Evolutionary conservation across 108 stramenopile genomes (phyloP).

Genomic region (Skeletonema marinoi): DNA sequence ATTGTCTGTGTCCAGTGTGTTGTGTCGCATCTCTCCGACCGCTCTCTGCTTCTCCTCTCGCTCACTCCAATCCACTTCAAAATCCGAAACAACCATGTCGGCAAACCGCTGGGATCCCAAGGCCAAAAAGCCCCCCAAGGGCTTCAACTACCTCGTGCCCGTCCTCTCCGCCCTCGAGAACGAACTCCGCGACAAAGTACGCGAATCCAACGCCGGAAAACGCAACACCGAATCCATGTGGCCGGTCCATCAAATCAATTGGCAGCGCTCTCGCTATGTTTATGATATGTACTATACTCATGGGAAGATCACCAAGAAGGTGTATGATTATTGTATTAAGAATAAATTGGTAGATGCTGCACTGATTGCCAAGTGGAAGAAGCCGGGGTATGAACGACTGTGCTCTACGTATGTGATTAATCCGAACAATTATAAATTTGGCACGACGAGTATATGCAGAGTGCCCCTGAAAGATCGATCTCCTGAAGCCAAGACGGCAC

Average conservation of each 20-base stretch:
- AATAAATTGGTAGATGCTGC: conserved; percentile 97
- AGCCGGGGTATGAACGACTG: conserved; percentile 98
- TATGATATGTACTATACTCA: conserved; percentile 99
- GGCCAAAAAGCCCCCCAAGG: conserved; percentile 77
- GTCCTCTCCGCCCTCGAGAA: conserved; percentile 96
- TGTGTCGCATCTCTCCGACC: too few relatives aligned
- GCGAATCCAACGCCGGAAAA: conserved; percentile 95
- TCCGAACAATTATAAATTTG: conserved; percentile 98
- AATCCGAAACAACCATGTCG: conserved; percentile 27
- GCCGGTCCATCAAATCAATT: conserved; percentile 99
- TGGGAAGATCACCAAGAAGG: conserved; percentile 81
- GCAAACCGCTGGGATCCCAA: conserved; percentile 55
- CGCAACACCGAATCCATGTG: conserved; percentile 98
- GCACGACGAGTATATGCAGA: conserved; percentile 96
- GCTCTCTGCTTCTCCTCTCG: too few relatives aligned
- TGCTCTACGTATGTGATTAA: conserved; percentile 99
- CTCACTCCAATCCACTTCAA: too few relatives aligned
- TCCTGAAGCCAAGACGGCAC: conserved; percentile 67
- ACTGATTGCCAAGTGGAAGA: conserved; percentile 99
- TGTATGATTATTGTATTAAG: conserved; percentile 97
- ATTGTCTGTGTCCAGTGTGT: too few relatives aligned
- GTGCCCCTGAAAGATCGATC: conserved; percentile 83
- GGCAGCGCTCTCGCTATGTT: conserved; percentile 98
- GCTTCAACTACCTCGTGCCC: conserved; percentile 94
- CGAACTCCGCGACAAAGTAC: conserved; percentile 97